Base-by-base conservation (phyloP, 768 basidiomycete genomes). In the Podaxis mareebaensis region DNA sequence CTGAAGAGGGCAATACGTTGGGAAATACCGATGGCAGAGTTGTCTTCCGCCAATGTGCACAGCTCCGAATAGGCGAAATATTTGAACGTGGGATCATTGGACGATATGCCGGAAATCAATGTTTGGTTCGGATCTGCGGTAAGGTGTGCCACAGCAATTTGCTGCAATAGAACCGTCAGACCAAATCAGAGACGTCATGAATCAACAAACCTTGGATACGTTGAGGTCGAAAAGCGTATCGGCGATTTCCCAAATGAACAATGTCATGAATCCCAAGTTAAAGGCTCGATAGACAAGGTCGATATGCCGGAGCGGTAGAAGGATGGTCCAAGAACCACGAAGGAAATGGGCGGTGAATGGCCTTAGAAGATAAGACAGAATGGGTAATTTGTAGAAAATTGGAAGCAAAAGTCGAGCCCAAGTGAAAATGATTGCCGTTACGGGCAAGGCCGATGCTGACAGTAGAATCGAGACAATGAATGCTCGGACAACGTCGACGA, bases 51-150 rank as follows among this genome's bases (percentile, higher is more conserved):
- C 11, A 91, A 68, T 3, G 78, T 76, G 10, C 73, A 73, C 44
- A 94, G 78, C 65, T 93, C 91, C 0, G 81, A 74, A 67, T 86
- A 91, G 0, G 91, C 90, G 65, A 88, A 85, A 70, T 88, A 83
- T 46, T 83, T 82, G 73, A 85, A 89, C 28, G 80, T 70, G 24
- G 70, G 66, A 58, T 86, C 81, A 3, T 73, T 65, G 17, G 87
- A 88, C 1, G 85, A 81, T 48, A 85, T 77, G 10, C 91, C 92
- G 4, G 89, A 87, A 10, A 91, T 76, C 5, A 91, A 75, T 3
- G 81, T 84, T 3, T 81, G 75, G 42, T 83, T 79, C 1, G 86
- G 81, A 56, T 90, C 84, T 1, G 83, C 71, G 1, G 85, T 79
- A 7, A 73, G 64, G 11, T 73, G 67, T 0, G 83, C 77, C 0